Percentiles rank a stretch among this genome's conserved stretches.
phyloP scores from a whole-genome alignment of 1,284 basidiomycete genomes.

The Schizophyllum amplum region DNA sequence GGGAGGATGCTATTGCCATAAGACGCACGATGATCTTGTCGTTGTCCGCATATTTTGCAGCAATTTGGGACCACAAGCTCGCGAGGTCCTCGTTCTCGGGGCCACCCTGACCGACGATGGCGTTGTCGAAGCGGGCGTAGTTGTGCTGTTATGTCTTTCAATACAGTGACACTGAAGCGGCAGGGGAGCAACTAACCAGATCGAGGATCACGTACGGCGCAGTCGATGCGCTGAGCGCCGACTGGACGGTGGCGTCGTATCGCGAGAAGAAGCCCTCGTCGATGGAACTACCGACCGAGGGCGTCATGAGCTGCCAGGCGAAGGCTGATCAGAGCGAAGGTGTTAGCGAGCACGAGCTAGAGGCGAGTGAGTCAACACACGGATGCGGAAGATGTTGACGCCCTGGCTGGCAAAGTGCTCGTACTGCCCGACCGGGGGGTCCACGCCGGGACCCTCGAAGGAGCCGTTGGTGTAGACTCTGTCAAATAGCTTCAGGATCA shows the following conservation, averaged over 20 bases:
- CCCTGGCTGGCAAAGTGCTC: slow-evolving; percentile 44
- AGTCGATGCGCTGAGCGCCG: slow-evolving; percentile 25
- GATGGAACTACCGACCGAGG: slow-evolving; percentile 33
- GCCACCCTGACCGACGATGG: slow-evolving; percentile 52
- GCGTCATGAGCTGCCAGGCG: slow-evolving; percentile 45
- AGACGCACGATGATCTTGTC: slow-evolving; percentile 48
- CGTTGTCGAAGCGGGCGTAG: slow-evolving; percentile 43
- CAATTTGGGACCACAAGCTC: slow-evolving; percentile 43
- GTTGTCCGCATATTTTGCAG: slow-evolving; percentile 40
- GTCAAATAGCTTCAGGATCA: slow-evolving; percentile 21
- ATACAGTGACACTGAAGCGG: not conserved
- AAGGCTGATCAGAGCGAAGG: slow-evolving; percentile 26
- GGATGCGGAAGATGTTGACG: slow-evolving; percentile 44
- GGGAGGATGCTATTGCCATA: slow-evolving; percentile 11
- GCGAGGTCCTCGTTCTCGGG: slow-evolving; percentile 50
- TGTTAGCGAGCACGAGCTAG: not conserved
- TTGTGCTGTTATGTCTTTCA: slow-evolving; percentile 27
- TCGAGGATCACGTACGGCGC: slow-evolving; percentile 41
- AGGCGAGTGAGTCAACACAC: not conserved
- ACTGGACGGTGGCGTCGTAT: slow-evolving; percentile 46
- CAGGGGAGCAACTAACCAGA: slow-evolving; percentile 15
- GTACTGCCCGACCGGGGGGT: slow-evolving; percentile 33
- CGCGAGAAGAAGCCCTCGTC: slow-evolving; percentile 36
- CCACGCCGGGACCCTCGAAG: not conserved
- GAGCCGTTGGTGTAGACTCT: not conserved